Evolutionary conservation across 1,139 yeast genomes (phyloP), one percentile per base, ranked within the genome.

Genomic region (Taphrina confusa): DNA sequence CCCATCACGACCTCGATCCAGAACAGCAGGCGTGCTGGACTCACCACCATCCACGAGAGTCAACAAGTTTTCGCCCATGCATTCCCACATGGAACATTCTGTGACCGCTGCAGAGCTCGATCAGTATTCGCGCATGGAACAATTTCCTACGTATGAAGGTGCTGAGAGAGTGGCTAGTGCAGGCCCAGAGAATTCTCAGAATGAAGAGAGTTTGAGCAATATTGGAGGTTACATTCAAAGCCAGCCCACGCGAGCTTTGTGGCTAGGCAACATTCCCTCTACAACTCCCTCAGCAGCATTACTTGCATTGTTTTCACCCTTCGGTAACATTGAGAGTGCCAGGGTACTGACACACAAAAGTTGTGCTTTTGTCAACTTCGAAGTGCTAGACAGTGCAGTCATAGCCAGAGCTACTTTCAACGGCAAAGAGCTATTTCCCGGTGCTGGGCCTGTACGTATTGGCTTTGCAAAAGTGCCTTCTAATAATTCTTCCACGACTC

Each of bases 381-480:
- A 80, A 3, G 76, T 79, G 37, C 74, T 86, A 12, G 96, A 88
- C 51, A 76, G 83, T 40, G 95, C 97, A 11, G 82, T 87, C 78
- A 80, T 78, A 49, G 88, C 95, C 54, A 84, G 84, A 68, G 85
- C 87, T 3, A 82, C 78, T 54, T 80, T 90, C 68, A 87, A 86
- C 68, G 95, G 90, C 65, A 82, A 84, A 66, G 97, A 91, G 69
- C 77, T 92, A 40, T 81, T 84, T 63, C 86, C 91, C 0, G 96
- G 95, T 30, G 64, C 72, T 34, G 79, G 78, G 2, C 74, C 76
- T 12, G 69, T 75, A 47, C 65, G 72, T 5, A 74, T 76, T 25
- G 74, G 76, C 9, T 76, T 74, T 65, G 78, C 78, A 30, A 74
- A 73, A 59, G 71, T 62, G 6, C 59, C 63, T 12, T 37, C 62